These are phyloP conservation scores for Neurospora hispaniola DNA, from an alignment of 495 filamentous ascomycete genomes.

Conservation along the genomic window DNA sequence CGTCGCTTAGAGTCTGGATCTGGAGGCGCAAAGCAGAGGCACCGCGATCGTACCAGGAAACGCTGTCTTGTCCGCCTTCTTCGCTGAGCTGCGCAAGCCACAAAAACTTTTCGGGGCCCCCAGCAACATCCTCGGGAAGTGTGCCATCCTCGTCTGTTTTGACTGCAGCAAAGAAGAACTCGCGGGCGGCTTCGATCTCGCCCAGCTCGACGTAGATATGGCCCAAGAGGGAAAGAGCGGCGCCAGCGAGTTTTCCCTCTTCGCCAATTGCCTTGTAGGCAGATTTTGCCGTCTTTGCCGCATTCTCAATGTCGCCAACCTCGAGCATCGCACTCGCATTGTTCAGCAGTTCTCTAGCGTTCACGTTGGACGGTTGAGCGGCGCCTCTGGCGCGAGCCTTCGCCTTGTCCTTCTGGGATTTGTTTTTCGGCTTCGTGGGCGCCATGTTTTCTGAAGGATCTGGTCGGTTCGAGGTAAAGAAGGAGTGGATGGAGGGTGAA, in stretches of 20 bases:
- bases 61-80: conserved; percentile 71
- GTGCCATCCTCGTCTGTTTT: conserved; percentile 64
- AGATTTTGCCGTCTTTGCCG: conserved; percentile 52
- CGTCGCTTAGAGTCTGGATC: conserved; percentile 42
- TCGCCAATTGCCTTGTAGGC: conserved; percentile 43
- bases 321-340: conserved; percentile 60
- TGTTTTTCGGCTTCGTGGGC: conserved; percentile 33
- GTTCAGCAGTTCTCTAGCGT: conserved; percentile 41
- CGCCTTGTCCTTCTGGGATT: conserved; percentile 22
- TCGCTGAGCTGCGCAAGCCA: conserved; percentile 92
- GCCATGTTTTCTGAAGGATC: conserved; percentile 20
- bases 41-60: conserved; percentile 81
- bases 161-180: conserved; percentile 59
- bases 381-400: conserved; percentile 19
- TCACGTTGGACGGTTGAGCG: conserved; percentile 14
- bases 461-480: background rate
- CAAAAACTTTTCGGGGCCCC: conserved; percentile 88
- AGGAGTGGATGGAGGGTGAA: background rate
- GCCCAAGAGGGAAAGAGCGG: conserved; percentile 64
- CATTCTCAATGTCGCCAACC: conserved; percentile 57
- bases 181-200: conserved; percentile 58
- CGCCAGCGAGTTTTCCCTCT: conserved; percentile 37
- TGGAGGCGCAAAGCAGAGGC: conserved; percentile 54
- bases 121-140: conserved; percentile 48
- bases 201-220: conserved; percentile 82